Conservation (phyloP, 176 grass and related monocot species). For the Calamus simplicifolius region DNA sequence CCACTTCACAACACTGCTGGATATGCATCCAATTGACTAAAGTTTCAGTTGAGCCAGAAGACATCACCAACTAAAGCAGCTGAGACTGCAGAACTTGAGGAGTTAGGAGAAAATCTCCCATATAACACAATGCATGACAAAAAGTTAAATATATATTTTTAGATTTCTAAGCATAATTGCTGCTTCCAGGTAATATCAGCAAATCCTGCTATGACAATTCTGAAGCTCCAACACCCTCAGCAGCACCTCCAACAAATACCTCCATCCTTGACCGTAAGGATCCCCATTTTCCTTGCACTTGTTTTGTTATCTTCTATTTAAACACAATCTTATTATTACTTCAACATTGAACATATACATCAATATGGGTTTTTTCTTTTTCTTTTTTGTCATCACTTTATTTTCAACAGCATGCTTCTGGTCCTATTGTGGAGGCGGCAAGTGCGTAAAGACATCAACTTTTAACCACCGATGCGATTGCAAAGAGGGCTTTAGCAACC, state of each 20-base stretch:
- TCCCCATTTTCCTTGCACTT: not conserved
- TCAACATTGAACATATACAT: not conserved
- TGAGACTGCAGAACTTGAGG: too few species aligned
- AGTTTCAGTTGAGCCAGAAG: too few species aligned
- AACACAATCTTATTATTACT: not conserved
- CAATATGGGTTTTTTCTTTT: not conserved
- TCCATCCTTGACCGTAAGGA: constrained; percentile 54
- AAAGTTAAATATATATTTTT: not conserved
- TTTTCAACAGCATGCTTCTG: constrained; percentile 44
- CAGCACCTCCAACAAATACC: constrained; percentile 27
- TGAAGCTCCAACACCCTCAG: constrained; percentile 8
- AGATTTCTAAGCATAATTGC: not conserved
- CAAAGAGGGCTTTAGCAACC: constrained; percentile 55
- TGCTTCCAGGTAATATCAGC: constrained; percentile 57
- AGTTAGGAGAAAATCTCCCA: too few species aligned
- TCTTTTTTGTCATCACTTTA: not conserved
- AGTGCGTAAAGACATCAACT: constrained; percentile 44
- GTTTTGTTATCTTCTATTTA: not conserved
- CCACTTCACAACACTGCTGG: too few species aligned
- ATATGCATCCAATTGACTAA: too few species aligned
- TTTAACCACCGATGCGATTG: constrained; percentile 56
- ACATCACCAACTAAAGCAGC: too few species aligned
- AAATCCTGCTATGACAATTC: constrained; percentile 41
- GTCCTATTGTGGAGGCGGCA: constrained; percentile 59
- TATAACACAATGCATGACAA: too few species aligned